A percentile compares a stretch with the other conserved stretches of the same genome.
These are phyloP conservation scores for Liquidambar formosana DNA, from an alignment of 164 flowering plant genomes.

Conservation along the genomic window DNA sequence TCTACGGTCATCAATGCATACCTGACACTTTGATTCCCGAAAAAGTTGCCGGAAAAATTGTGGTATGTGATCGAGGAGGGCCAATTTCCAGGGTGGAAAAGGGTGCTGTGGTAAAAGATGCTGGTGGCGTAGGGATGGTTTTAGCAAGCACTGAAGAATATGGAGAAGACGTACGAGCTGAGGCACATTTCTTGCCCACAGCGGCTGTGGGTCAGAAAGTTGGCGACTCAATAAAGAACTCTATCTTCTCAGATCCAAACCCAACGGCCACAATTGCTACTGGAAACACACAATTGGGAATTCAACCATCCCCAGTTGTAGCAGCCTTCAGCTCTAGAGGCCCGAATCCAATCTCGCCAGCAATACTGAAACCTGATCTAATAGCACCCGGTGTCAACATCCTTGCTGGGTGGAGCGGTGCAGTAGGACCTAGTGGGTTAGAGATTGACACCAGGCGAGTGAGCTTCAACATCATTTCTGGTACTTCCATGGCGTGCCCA, in stretches of 20 bases:
- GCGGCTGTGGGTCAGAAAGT: conserved; percentile 54
- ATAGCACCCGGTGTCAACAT: conserved; percentile 90
- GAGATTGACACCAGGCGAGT: conserved; percentile 48
- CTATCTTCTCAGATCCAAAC: conserved; percentile 42
- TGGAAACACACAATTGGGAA: conserved; percentile 57
- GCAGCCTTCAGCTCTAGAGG: conserved; percentile 86
- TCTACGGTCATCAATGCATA: conserved; percentile 61
- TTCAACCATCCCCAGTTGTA: conserved; percentile 76
- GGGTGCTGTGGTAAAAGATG: conserved; percentile 62
- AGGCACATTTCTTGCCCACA: conserved; percentile 71
- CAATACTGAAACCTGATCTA: conserved; percentile 83
- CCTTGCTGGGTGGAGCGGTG: conserved; percentile 79
- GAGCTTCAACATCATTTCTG: conserved; percentile 72
- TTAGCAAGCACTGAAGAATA: conserved; percentile 56
- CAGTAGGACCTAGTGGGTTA: conserved; percentile 63
- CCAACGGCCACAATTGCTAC: conserved; percentile 58
- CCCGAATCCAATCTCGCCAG: conserved; percentile 60
- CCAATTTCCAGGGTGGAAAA: conserved; percentile 56
- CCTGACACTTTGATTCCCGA: conserved; percentile 45
- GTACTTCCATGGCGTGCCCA: conserved; percentile 94
- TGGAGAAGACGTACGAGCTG: conserved; percentile 81
- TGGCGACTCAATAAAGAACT: conserved; percentile 57
- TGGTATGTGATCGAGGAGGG: conserved; percentile 83
- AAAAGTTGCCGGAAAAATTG: conserved; percentile 78
- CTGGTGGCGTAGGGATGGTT: conserved; percentile 91